Percentiles rank a stretch among this genome's conserved stretches.
phyloP scores from a whole-genome alignment of 1,284 basidiomycete genomes.

The Tausonia pullulans region DNA sequence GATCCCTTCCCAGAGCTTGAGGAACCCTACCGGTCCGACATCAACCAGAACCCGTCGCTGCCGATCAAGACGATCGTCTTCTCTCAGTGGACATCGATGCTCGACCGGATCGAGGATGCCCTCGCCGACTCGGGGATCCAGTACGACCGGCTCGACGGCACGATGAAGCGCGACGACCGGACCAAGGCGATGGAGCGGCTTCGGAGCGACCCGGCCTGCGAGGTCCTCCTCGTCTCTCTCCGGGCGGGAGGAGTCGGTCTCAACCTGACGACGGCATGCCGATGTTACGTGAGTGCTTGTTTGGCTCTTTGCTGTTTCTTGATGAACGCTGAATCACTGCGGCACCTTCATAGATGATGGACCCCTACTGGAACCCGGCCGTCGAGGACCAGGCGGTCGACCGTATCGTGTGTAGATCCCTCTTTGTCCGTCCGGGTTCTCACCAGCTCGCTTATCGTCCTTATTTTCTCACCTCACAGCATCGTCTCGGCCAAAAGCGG shows the following conservation, averaged over 20 bases:
- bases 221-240: slow-evolving; percentile 88
- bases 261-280: slow-evolving; percentile 81
- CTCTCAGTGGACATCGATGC: slow-evolving; percentile 92
- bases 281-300: slow-evolving; percentile 59
- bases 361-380: slow-evolving; percentile 68
- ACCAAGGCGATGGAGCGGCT: slow-evolving; percentile 79
- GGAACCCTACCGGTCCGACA: slow-evolving; percentile 3
- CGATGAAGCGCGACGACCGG: slow-evolving; percentile 90
- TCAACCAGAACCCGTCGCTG: background rate
- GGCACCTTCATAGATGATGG: background rate
- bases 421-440: background rate
- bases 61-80: slow-evolving; percentile 32
- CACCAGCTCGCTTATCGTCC: slow-evolving; percentile 16
- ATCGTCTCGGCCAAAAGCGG: slow-evolving; percentile 83
- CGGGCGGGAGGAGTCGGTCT: slow-evolving; percentile 95
- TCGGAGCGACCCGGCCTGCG: slow-evolving; percentile 68
- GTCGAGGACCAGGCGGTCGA: slow-evolving; percentile 94
- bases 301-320: slow-evolving; percentile 74
- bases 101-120: slow-evolving; percentile 91
- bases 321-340: background rate
- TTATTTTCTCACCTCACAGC: slow-evolving; percentile 40
- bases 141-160: slow-evolving; percentile 86
- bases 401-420: slow-evolving; percentile 53
- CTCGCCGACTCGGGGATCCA: slow-evolving; percentile 65
- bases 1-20: slow-evolving; percentile 2